Evolutionary conservation across 2,329 filamentous ascomycete species (phyloP).

Genomic region (Diplodia sapinea): DNA sequence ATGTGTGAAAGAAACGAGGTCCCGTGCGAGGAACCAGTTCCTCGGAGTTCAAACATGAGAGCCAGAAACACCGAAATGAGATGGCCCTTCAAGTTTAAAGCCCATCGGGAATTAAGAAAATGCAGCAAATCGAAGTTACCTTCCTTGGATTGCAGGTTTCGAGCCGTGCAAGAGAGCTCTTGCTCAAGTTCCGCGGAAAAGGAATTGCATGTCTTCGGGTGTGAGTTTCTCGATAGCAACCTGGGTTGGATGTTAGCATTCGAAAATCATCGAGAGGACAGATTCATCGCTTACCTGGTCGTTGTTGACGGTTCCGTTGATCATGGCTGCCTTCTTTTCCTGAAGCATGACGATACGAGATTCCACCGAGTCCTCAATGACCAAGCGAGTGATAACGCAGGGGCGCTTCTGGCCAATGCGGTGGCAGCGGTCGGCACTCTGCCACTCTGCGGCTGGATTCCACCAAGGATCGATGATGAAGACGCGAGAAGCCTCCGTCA

Average conservation of each 20-base stretch:
- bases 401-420: conserved; percentile 94
- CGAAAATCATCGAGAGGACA: not conserved
- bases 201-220: conserved; percentile 91
- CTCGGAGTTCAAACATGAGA: not conserved
- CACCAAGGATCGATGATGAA: conserved; percentile 99
- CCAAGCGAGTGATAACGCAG: conserved; percentile 91
- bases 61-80: not conserved
- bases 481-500: conserved; percentile 92
- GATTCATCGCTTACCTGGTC: conserved; percentile 62
- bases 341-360: conserved; percentile 93
- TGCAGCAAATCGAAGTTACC: not conserved
- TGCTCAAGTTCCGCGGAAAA: conserved; percentile 75
- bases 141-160: not conserved
- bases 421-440: conserved; percentile 84
- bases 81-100: not conserved
- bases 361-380: conserved; percentile 96
- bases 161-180: not conserved
- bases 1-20: not conserved
- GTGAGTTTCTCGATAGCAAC: conserved; percentile 89
- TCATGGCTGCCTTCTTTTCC: conserved; percentile 99
- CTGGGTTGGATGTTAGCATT: not conserved
- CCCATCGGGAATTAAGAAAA: not conserved
- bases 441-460: conserved; percentile 99
- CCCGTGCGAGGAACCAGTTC: not conserved
- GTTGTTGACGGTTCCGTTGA: conserved; percentile 93